Base-by-base conservation (phyloP, 2,329 filamentous ascomycete genomes). In the Daldinia sp. region DNA sequence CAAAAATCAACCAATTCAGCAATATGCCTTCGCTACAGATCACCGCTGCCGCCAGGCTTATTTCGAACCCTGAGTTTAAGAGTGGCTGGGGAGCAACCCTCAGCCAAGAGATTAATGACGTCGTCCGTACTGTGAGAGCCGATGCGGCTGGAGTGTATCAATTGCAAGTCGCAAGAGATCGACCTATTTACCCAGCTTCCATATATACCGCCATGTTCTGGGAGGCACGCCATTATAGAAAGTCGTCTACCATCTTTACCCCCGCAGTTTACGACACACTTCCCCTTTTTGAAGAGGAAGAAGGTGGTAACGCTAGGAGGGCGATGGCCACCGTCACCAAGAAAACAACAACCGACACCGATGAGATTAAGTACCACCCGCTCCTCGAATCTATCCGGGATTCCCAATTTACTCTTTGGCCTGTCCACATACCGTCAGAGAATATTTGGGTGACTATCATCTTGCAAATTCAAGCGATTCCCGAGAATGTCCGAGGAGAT, bases 141-240 rank as follows among this genome's bases (percentile, higher is more conserved):
- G 58, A 67, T 1, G 70, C 69, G 0, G 60, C 59, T 15, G 67
- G 61, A 6, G 69, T 68, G 66, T 69, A 70, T 32, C 63, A 63
- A 49, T 45, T 73, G 8, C 70, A 74, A 29, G 34, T 68, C 0
- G 29, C 57, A 1, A 58, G 67, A n/a, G 49, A 66, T 1, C 56
- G 62, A 1, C 57, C 67, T 3, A 58, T 74, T 1, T 61, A 66
- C 1, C 4, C 53, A 0, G 49, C 54, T 7, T 66, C 64, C 4
- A 43, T 74, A 1, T 58, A 68, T 2, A 62, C 70, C 3, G 71
- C 64, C 2, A 9, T 74, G 4, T 72, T 73, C 51, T 73, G 71
- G 71, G 71, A 73, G 50, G 71, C 69, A 23, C 59, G 68, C 11
- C 65, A 70, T 19, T 50, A 72, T 2, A 2, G 3, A 2, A 27